These are phyloP conservation scores for Kurtzmaniella quercitrusa DNA, from an alignment of 1,139 yeast species.

Conservation along the genomic window DNA sequence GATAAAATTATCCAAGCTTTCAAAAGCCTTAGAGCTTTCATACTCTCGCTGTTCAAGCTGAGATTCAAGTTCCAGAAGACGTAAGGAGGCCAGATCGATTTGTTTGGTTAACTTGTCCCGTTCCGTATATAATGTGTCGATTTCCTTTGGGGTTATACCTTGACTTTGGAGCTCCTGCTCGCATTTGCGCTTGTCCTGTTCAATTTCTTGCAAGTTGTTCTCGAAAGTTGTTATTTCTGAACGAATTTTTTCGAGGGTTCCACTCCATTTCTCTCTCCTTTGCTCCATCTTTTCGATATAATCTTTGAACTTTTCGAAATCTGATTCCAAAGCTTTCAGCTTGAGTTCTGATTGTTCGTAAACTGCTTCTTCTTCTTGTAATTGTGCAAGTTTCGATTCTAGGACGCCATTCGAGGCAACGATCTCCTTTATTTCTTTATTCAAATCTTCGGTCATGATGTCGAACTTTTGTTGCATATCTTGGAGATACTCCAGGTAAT, in stretches of 20 bases:
- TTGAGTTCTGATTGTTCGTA: conserved; percentile 50
- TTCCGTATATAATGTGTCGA: conserved; percentile 60
- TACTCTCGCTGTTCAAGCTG: conserved; percentile 44
- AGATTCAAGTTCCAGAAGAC: conserved; percentile 32
- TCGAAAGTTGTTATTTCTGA: conserved; percentile 50
- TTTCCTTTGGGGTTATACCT: conserved; percentile 59
- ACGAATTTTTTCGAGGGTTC: conserved; percentile 50
- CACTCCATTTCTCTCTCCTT: conserved; percentile 63
- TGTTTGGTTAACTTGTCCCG: conserved; percentile 54
- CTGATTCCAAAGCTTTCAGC: conserved; percentile 65
- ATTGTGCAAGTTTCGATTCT: conserved; percentile 20
- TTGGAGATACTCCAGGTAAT: conserved; percentile 49
- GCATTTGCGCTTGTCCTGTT: conserved; percentile 42
- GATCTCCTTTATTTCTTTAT: conserved; percentile 35
- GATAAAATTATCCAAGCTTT: conserved; percentile 47
- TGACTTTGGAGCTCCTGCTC: conserved; percentile 47
- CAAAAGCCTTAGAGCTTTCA: conserved; percentile 45
- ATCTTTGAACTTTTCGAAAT: conserved; percentile 64
- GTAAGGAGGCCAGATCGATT: conserved; percentile 48
- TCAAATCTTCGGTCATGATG: conserved; percentile 31
- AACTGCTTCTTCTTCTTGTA: conserved; percentile 23
- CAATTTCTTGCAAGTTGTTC: conserved; percentile 38
- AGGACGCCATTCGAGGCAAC: conserved; percentile 43
- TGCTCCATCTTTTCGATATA: conserved; percentile 66
- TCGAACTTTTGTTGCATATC: conserved; percentile 57